Conservation (phyloP, 805 yeast species). For the Wickerhamomyces rabaulensis region DNA sequence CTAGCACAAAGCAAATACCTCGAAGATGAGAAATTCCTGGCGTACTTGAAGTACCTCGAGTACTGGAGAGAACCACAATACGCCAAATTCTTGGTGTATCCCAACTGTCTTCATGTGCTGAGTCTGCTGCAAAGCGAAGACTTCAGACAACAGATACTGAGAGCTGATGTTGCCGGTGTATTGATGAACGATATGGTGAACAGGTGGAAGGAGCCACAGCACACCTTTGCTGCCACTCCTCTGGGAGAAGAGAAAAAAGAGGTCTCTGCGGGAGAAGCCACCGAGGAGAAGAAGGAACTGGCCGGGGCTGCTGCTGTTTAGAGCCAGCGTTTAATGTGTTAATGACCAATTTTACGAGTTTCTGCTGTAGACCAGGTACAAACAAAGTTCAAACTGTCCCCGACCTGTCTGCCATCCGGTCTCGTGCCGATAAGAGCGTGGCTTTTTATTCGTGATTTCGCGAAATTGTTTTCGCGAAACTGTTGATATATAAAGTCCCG, state of each 20-base stretch:
- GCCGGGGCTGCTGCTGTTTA: not conserved
- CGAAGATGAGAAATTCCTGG: constrained; percentile 64
- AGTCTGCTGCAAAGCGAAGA: constrained; percentile 40
- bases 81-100: constrained; percentile 68
- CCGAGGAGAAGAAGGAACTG: not conserved
- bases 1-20: constrained; percentile 80
- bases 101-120: constrained; percentile 81
- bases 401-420: not conserved
- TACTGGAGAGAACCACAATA: constrained; percentile 80
- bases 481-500: not conserved
- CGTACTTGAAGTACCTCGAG: constrained; percentile 73
- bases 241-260: constrained; percentile 4
- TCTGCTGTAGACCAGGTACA: too few species aligned
- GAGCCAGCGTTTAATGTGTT: too few species aligned
- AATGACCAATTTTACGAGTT: too few species aligned
- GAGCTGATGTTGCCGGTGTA: constrained; percentile 51
- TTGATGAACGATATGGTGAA: constrained; percentile 73
- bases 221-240: constrained; percentile 23
- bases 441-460: not conserved
- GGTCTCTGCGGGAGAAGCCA: not conserved
- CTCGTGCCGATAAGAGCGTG: not conserved
- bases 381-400: too few species aligned
- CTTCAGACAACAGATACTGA: constrained; percentile 50
- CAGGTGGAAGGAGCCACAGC: constrained; percentile 42
- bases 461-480: not conserved